Evolutionary conservation across 2,329 filamentous ascomycete genomes (phyloP).

Genomic region (Cordyceps farinosa): DNA sequence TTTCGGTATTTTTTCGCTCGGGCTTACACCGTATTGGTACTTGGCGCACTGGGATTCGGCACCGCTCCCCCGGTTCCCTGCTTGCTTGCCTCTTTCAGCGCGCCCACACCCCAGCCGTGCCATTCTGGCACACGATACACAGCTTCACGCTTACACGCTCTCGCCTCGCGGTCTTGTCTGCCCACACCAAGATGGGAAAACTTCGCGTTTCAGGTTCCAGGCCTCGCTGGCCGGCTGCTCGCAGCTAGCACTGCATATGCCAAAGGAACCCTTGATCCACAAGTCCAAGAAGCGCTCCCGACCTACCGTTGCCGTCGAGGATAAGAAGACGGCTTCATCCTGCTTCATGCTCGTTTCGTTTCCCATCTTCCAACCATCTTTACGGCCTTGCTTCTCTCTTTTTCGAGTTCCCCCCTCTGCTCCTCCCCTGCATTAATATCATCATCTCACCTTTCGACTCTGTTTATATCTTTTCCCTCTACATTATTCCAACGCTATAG

Average conservation of each 20-base stretch:
- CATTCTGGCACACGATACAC: constrained; percentile 5
- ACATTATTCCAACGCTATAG: background rate
- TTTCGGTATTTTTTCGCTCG: background rate
- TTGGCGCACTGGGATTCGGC: background rate
- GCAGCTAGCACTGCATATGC: constrained; percentile 5
- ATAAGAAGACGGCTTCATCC: constrained; percentile 31
- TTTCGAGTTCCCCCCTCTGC: constrained; percentile 9
- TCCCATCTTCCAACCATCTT: constrained; percentile 26
- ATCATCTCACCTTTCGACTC: background rate
- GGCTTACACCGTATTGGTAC: background rate
- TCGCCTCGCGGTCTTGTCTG: background rate
- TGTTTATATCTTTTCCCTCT: background rate
- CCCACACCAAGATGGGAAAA: background rate
- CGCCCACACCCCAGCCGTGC: background rate
- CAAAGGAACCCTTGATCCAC: constrained; percentile 11
- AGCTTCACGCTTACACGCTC: constrained; percentile 14
- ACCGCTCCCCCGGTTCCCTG: constrained; percentile 1
- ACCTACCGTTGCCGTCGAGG: constrained; percentile 19
- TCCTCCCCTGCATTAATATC: background rate
- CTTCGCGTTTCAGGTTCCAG: constrained; percentile 18
- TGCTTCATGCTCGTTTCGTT: constrained; percentile 24
- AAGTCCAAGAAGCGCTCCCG: constrained; percentile 4
- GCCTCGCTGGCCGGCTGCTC: constrained; percentile 5
- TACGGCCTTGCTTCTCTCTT: constrained; percentile 12
- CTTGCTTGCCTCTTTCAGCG: constrained; percentile 7